Conservation (phyloP, 2,329 filamentous ascomycete genomes). For the Diaporthe longicolla region DNA sequence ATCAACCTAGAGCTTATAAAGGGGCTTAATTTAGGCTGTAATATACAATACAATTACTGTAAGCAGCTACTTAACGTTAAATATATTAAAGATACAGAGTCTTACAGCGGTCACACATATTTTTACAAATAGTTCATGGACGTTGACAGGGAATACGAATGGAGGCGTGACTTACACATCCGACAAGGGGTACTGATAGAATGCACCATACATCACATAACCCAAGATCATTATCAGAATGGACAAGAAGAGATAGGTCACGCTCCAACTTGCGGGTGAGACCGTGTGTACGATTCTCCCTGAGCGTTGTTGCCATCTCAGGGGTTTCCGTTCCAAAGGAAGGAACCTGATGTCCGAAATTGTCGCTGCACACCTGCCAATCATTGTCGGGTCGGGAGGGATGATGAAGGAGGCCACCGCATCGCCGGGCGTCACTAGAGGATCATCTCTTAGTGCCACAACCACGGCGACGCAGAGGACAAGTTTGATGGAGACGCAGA, state of each 20-base stretch:
- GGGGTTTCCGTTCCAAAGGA: background rate
- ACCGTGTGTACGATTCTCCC: background rate
- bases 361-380: background rate
- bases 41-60: no score
- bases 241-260: background rate
- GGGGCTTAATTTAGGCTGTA: no score
- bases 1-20: no score
- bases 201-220: background rate
- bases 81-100: no score
- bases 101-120: no score
- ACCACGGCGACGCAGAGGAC: slow-evolving; percentile 3
- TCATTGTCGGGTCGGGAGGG: background rate
- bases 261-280: background rate
- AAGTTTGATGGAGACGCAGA: slow-evolving; percentile 15
- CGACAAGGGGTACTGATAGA: background rate
- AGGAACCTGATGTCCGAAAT: background rate
- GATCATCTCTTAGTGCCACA: background rate
- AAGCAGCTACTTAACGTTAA: no score
- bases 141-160: background rate
- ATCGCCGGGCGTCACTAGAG: slow-evolving; percentile 25
- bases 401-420: slow-evolving; percentile 34
- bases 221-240: background rate
- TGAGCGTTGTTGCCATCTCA: background rate
- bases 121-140: no score
- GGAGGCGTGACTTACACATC: background rate